phyloP scores from a whole-genome alignment of 1,139 yeast species.

The Pichia sp. region DNA sequence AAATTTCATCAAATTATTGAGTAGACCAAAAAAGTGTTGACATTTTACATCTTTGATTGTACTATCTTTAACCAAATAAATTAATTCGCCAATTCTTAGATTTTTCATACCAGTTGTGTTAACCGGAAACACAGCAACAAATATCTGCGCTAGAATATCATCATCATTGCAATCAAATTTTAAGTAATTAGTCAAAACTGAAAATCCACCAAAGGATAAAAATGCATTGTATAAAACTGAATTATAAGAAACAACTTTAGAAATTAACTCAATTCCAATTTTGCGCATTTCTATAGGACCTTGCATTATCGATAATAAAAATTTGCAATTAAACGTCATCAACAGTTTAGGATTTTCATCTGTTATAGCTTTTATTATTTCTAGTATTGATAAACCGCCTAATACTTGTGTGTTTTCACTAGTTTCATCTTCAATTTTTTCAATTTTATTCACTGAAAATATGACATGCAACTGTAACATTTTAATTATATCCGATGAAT shows the following conservation, averaged over 20 bases:
- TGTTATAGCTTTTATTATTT: slow-evolving; percentile 3
- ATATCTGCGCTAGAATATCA: slow-evolving; percentile 1
- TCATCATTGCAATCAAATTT: slow-evolving; percentile 43
- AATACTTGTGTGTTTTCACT: not conserved
- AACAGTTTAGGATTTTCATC: slow-evolving; percentile 8
- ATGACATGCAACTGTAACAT: slow-evolving; percentile 38
- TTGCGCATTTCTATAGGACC: slow-evolving; percentile 38
- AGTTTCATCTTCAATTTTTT: not conserved
- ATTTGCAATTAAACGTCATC: slow-evolving; percentile 33
- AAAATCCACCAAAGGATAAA: slow-evolving; percentile 49
- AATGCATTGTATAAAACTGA: slow-evolving; percentile 37
- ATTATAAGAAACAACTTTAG: slow-evolving; percentile 42
- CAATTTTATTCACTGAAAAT: slow-evolving; percentile 26
- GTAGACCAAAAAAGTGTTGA: slow-evolving; percentile 12
- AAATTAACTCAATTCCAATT: slow-evolving; percentile 44
- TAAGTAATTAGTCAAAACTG: slow-evolving; percentile 43
- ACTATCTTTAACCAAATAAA: not conserved
- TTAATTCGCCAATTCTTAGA: not conserved
- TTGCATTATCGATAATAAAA: slow-evolving; percentile 55
- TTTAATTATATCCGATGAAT: slow-evolving; percentile 36
- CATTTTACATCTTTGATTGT: not conserved
- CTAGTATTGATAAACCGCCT: slow-evolving; percentile 9
- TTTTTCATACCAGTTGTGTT: not conserved
- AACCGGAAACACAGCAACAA: not conserved
- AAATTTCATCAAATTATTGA: slow-evolving; percentile 13